Base-by-base conservation (phyloP, 2,329 filamentous ascomycete species). In the Trichoderma polysporum region DNA sequence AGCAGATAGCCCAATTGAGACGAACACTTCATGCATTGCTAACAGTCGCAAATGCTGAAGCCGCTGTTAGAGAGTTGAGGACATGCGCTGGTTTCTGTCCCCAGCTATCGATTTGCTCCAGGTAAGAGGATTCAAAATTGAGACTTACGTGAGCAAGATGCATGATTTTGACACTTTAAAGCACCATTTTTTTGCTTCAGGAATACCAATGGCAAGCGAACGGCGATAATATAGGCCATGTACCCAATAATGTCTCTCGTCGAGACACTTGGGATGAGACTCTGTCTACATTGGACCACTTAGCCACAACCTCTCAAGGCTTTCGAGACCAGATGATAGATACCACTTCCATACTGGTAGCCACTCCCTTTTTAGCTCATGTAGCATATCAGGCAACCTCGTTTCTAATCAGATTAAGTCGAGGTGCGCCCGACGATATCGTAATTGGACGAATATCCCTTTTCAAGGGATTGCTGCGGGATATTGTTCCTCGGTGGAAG, bases 301-400 rank as follows among this genome's bases (percentile, higher is more conserved):
- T 60, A 6, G 57, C 57, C 10, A 49, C 57, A 19, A 35, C 41
- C 9, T 33, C 29, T 19, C 57, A 60, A 4, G 57, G 57, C 13
- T 60, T 60, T n/a, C 41, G 57, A 60, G 57, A 49, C 9, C 29
- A 60, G 41, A 31, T 49, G 57, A 15, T 60, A 17, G 57, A 60
- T 35, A 35, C 39, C 0, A 49, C 57, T 25, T 60, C 57, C n/a
- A n/a, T 19, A 4, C 29, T 60, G 39, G 57, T 60, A 13, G 57
- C 57, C 2, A 60, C 39, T 5, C 41, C 57, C 7, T 49, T 49
- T 35, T n/a, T 60, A 19, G 39, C 29, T n/a, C 39, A 60, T 27
- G 57, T 60, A 9, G 27, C 41, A 2, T 47, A 60, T 19, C 57
- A 60, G 41, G 57, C 57, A 13, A 22, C 41, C 3, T 49, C 25